These are phyloP conservation scores for Fusarium clavum DNA, from an alignment of 2,329 filamentous ascomycete species.

Conservation along the genomic window DNA sequence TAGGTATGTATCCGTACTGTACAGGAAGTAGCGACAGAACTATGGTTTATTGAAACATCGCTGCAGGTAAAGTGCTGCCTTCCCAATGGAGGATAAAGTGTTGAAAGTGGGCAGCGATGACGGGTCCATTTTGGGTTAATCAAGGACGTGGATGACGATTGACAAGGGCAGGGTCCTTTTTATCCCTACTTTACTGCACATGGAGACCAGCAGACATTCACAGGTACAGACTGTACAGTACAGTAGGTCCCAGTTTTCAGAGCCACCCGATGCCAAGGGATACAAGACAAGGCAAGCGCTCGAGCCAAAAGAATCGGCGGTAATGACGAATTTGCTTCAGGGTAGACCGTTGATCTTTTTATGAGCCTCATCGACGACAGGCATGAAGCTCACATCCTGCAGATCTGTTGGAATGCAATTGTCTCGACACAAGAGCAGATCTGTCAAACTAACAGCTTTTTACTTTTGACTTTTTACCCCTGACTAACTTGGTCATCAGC, in stretches of 20 bases:
- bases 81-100: conserved; percentile 27
- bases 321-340: conserved; percentile 22
- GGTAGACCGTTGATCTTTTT: conserved; percentile 6
- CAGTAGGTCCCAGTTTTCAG: conserved; percentile 9
- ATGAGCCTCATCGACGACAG: conserved; percentile 5
- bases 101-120: conserved; percentile 31
- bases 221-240: too few species aligned
- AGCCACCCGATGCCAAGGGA: conserved; percentile 32
- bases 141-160: conserved; percentile 21
- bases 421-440: not conserved
- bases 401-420: conserved; percentile 23
- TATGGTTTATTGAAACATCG: conserved; percentile 7
- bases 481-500: conserved; percentile 6
- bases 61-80: conserved; percentile 36
- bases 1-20: not conserved
- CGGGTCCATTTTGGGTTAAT: conserved; percentile 29
- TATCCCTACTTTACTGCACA: not conserved
- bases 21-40: not conserved
- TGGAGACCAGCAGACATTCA: too few species aligned
- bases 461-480: not conserved
- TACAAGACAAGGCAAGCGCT: conserved; percentile 22
- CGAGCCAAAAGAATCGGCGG: conserved; percentile 1
- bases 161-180: not conserved
- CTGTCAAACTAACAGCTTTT: not conserved
- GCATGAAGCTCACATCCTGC: conserved; percentile 9